phyloP scores from a whole-genome alignment of 2,329 filamentous ascomycete genomes.

The Lojkania enalia region DNA sequence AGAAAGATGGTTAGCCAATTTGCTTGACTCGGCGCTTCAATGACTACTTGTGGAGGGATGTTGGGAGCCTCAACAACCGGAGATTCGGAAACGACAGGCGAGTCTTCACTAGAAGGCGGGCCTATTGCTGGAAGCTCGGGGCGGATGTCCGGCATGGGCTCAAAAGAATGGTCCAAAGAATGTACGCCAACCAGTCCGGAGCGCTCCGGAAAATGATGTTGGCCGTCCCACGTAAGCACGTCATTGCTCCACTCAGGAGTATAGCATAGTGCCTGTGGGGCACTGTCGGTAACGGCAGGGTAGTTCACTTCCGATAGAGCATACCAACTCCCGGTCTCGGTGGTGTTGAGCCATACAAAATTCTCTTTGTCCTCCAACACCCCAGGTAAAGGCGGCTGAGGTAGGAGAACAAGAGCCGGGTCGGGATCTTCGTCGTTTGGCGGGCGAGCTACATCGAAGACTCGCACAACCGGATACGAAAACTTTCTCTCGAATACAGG shows the following conservation, averaged over 20 bases:
- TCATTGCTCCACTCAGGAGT: slow-evolving; percentile 36
- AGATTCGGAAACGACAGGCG: neutral
- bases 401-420: slow-evolving; percentile 78
- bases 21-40: slow-evolving; percentile 5
- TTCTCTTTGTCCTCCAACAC: slow-evolving; percentile 46
- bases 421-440: slow-evolving; percentile 67
- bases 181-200: slow-evolving; percentile 47
- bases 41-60: slow-evolving; percentile 2
- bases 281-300: slow-evolving; percentile 77
- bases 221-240: slow-evolving; percentile 30
- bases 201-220: slow-evolving; percentile 34
- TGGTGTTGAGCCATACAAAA: slow-evolving; percentile 80
- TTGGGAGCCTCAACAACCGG: slow-evolving; percentile 15
- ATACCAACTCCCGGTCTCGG: slow-evolving; percentile 87
- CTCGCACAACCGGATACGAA: slow-evolving; percentile 76
- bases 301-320: slow-evolving; percentile 86
- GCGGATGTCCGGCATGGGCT: slow-evolving; percentile 15
- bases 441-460: slow-evolving; percentile 85
- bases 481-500: slow-evolving; percentile 60
- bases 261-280: slow-evolving; percentile 61
- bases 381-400: slow-evolving; percentile 74
- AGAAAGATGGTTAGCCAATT: slow-evolving; percentile 4
- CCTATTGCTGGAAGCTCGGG: slow-evolving; percentile 25
- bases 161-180: slow-evolving; percentile 33
- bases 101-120: slow-evolving; percentile 23